A percentile compares a stretch with the other conserved stretches of the same genome.
phyloP scores from a whole-genome alignment of 805 yeast genomes.

The Metschnikowia kofuensis region DNA sequence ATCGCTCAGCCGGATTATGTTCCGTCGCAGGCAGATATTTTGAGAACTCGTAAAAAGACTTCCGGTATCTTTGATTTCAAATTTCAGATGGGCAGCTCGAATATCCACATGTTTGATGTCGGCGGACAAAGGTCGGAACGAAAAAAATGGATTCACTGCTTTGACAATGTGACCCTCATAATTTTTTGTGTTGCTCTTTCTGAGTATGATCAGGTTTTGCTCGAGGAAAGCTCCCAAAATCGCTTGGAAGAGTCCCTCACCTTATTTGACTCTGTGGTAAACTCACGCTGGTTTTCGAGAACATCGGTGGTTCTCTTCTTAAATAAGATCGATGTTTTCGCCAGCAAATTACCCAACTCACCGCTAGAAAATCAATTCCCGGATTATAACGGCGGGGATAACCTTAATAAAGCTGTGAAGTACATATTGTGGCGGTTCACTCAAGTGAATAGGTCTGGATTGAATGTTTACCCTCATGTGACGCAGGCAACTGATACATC shows the following conservation, averaged over 20 bases:
- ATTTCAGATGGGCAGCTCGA: conserved; percentile 65
- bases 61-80: conserved; percentile 86
- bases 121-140: conserved; percentile 97
- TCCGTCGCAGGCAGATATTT: conserved; percentile 74
- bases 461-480: conserved; percentile 83
- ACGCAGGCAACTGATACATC: conserved; percentile 95
- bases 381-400: conserved; percentile 87
- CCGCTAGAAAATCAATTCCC: conserved; percentile 84
- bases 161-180: conserved; percentile 85
- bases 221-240: conserved; percentile 43
- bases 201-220: conserved; percentile 83
- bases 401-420: conserved; percentile 86
- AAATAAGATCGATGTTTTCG: conserved; percentile 87
- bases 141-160: conserved; percentile 96
- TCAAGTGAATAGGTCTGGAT: conserved; percentile 76
- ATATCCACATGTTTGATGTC: conserved; percentile 63
- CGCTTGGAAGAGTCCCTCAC: conserved; percentile 53
- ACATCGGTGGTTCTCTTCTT: conserved; percentile 83
- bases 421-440: conserved; percentile 89
- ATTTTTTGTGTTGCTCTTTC: conserved; percentile 89
- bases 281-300: conserved; percentile 88
- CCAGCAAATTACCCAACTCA: conserved; percentile 75
- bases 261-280: conserved; percentile 84
- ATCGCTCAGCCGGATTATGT: conserved; percentile 58
- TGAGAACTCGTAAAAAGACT: conserved; percentile 87